Evolutionary conservation across 2,329 filamentous ascomycete species (phyloP), one percentile per base, ranked within the genome.

Genomic region (Apiospora malaysiana): DNA sequence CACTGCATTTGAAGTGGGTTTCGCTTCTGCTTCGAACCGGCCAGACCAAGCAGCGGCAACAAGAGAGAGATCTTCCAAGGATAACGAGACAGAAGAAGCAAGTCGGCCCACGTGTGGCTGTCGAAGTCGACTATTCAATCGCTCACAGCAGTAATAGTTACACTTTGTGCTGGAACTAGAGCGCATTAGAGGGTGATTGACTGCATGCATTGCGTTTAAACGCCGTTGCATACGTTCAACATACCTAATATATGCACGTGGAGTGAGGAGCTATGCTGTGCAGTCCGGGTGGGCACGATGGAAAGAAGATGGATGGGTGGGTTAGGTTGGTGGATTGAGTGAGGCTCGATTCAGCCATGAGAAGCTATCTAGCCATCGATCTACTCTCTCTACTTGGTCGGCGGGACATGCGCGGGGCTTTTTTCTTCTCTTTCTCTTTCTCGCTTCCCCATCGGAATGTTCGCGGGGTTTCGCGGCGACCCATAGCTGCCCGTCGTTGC

Each of bases 381-480:
- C 9, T 59, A 27, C 7, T 47, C 18, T 63, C 7, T 47, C 18
- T 63, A 40, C 27, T 18, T 63, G 32, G 51, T 63, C 27, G 16
- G 27, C 51, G 51, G 12, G 21, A 10, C 47, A 59, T 27, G 9
- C 51, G 25, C 51, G 51, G 56, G 56, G 32, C 18, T 23, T 21
- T 37, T n/a, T 37, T 10, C 37, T 10, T 27, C 14, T 21, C 14
- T 32, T 16, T 32, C 25, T 10, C 25, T 51, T 5, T 2, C 45
- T 47, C 45, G 14, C 43, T 46, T 1, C 23, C 10, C 27, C 27
- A 37, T 37, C 27, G 32, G 65, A 67, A 67, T 47, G 66, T 68
- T 47, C 43, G 66, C 32, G 66, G 66, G 66, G 43, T n/a, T 63
- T 63, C 66, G 23, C 37, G 42, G 66, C 66, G 66, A 68, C 43